Evolutionary conservation across 192 early-diverging fungal species (phyloP).

Genomic region (Coemansia sp.): DNA sequence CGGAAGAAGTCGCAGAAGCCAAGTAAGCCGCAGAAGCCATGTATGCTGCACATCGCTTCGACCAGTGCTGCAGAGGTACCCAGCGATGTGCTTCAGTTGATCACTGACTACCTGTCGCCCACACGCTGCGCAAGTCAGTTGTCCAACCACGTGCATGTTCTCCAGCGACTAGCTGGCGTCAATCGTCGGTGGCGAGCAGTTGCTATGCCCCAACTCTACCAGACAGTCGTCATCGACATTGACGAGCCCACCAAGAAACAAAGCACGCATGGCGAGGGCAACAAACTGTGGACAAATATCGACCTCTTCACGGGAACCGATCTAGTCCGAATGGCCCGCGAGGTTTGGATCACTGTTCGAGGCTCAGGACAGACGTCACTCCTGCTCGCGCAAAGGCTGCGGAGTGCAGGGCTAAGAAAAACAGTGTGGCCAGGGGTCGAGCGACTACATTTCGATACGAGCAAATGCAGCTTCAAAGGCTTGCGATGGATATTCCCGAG

Average conservation of each 20-base stretch:
- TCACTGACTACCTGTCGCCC: background rate
- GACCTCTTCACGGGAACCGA: background rate
- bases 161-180: background rate
- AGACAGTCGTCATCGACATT: background rate
- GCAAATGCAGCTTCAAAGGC: too few species aligned
- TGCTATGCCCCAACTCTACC: background rate
- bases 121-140: background rate
- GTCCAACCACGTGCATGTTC: background rate
- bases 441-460: too few species aligned
- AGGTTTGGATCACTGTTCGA: background rate
- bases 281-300: background rate
- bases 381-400: background rate
- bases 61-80: too few species aligned
- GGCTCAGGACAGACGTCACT: background rate
- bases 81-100: background rate
- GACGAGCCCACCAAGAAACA: background rate
- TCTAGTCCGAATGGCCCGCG: background rate
- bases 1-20: background rate
- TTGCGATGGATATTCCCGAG: too few species aligned
- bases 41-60: background rate
- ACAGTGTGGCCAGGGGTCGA: too few species aligned
- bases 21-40: background rate
- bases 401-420: background rate
- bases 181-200: background rate
- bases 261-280: background rate